phyloP scores from a whole-genome alignment of 2,329 filamentous ascomycete species.

The Fusarium sp. region DNA sequence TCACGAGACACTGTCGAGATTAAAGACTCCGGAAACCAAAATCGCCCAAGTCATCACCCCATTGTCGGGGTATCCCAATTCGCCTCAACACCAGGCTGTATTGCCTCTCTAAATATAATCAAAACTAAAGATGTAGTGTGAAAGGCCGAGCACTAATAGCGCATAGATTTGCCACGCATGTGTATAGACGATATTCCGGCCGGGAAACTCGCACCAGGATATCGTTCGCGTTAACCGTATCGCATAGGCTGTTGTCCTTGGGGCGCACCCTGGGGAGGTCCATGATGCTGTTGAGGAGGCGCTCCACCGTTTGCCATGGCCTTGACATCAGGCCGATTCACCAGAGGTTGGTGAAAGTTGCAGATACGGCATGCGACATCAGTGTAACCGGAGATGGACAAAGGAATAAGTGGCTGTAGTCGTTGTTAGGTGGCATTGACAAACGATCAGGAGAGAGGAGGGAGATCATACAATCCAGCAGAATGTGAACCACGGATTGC shows the following conservation, averaged over 20 bases:
- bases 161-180: neutral
- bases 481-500: conserved; percentile 81
- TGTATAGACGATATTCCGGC: neutral
- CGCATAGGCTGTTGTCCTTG: conserved; percentile 50
- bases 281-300: conserved; percentile 51
- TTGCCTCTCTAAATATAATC: conserved; percentile 16
- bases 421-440: conserved; percentile 29
- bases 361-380: conserved; percentile 82
- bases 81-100: conserved; percentile 39
- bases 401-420: conserved; percentile 76
- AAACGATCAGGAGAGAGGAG: neutral
- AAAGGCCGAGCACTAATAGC: neutral
- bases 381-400: conserved; percentile 75
- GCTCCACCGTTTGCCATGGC: conserved; percentile 62
- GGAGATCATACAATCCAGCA: conserved; percentile 74
- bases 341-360: conserved; percentile 78
- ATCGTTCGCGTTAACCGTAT: conserved; percentile 43
- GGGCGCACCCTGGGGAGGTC: conserved; percentile 52
- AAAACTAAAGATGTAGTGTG: neutral
- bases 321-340: conserved; percentile 68
- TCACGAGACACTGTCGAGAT: neutral
- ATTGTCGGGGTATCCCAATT: conserved; percentile 24
- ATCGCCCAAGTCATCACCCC: conserved; percentile 5
- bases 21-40: conserved; percentile 1
- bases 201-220: neutral